Base-by-base conservation (phyloP, 108 stramenopile species). In the Nitzschia sp. region DNA sequence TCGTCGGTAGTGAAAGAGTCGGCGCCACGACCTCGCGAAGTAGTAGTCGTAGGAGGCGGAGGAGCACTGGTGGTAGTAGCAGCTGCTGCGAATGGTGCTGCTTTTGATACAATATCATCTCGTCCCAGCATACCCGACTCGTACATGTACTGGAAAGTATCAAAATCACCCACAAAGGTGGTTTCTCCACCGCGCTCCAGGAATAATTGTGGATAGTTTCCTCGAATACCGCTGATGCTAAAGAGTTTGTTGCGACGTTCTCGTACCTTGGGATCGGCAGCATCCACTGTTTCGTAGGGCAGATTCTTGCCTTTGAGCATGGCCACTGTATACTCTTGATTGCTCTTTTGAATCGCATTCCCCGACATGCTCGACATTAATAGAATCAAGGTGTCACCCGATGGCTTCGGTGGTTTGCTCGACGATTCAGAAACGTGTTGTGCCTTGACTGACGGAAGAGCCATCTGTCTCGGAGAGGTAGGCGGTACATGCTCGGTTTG, bases 121-220 rank as follows among this genome's bases (percentile, higher is more conserved):
- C n/a, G n/a, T n/a, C n/a, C n/a, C n/a, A n/a, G 44, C 15, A 45
- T 45, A 28, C 75, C 75, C 16, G 34, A 30, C 21, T 68, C 59
- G 33, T 76, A 53, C 60, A 56, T 58, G 16, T 57, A 19, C 0
- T 61, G 19, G 53, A 76, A 47, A 31, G 55, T 55, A 16, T 76
- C 75, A 21, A 30, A 76, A 44, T 68, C 61, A 5, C 80, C 80
- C 0, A 75, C 5, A 46, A 72, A 76, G 22, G 25, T 34, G 38
- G 61, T 52, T 19, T 72, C 76, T 34, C 81, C 81, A 19, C 33
- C 38, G 29, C 66, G 53, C 30, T 77, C 67, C 45, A 88, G 68
- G 73, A 88, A 91, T 52, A 91, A 84, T 54, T 91, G 90, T 8
- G 90, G 90, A 68, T 85, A 91, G 30, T 85, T 77, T 13, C 68